phyloP scores from a whole-genome alignment of 2,329 filamentous ascomycete species.

The Remersonia thermophila region DNA sequence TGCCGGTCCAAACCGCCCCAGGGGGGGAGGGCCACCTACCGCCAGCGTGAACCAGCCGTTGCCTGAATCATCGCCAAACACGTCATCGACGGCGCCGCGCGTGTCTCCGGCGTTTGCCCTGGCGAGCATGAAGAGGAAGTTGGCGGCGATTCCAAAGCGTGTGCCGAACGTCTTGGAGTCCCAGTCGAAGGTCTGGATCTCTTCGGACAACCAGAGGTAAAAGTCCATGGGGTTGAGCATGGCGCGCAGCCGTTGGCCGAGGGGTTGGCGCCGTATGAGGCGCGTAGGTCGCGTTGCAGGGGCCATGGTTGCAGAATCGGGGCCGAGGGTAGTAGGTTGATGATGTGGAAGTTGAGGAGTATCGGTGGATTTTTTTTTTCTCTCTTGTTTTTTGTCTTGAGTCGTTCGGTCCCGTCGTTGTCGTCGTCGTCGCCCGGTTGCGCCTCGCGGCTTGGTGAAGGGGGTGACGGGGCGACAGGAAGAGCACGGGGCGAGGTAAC shows the following conservation, averaged over 20 bases:
- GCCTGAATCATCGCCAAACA: conserved; percentile 64
- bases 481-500: no score
- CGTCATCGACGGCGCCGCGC: conserved; percentile 54
- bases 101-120: conserved; percentile 57
- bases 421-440: no score
- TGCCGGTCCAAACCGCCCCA: no score
- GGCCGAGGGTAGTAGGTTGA: conserved; percentile 1
- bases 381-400: no score
- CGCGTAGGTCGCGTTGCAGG: conserved; percentile 31
- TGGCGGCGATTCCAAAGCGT: conserved; percentile 62
- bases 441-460: no score
- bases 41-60: conserved; percentile 51
- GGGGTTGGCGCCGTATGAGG: conserved; percentile 69
- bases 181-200: conserved; percentile 84
- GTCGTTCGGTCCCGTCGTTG: no score
- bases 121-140: conserved; percentile 69
- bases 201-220: conserved; percentile 80
- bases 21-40: no score
- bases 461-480: no score
- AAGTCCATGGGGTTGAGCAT: conserved; percentile 82
- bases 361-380: neutral
- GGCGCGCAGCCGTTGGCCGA: conserved; percentile 67
- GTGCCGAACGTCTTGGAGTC: conserved; percentile 69
- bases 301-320: conserved; percentile 34
- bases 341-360: neutral